A percentile compares a stretch with the other conserved stretches of the same genome.
phyloP scores from a whole-genome alignment of 495 filamentous ascomycete genomes.

The Penicillium mononematosum region DNA sequence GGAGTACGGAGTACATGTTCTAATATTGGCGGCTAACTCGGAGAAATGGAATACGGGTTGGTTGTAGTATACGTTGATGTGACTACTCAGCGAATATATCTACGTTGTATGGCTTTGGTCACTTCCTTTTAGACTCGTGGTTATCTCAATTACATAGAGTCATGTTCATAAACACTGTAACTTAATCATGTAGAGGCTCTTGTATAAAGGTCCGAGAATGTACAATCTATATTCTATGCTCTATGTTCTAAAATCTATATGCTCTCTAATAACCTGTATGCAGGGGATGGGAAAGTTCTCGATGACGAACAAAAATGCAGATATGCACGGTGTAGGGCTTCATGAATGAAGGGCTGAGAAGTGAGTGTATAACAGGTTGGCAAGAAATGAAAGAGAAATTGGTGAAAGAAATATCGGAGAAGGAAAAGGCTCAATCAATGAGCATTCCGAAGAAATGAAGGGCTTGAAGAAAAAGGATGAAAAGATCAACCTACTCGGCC shows the following conservation, averaged over 20 bases:
- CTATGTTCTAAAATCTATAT: not conserved
- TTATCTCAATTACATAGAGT: too few relatives aligned
- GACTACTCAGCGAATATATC: not conserved
- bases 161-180: not conserved
- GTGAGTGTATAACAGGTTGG: not conserved
- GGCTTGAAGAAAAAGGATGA: not conserved
- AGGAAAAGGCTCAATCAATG: not conserved
- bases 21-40: not conserved
- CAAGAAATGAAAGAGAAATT: not conserved
- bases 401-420: not conserved
- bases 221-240: not conserved
- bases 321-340: not conserved
- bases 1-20: too few relatives aligned
- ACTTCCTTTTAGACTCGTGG: too few relatives aligned
- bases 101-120: not conserved
- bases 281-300: not conserved
- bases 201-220: not conserved
- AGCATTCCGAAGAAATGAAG: not conserved
- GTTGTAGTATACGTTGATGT: not conserved
- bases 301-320: not conserved
- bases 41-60: not conserved
- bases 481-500: constrained; percentile 25
- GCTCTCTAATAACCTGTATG: not conserved
- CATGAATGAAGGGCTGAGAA: not conserved
- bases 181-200: not conserved